Conservation (phyloP, 208 protist species). For the Trypanosoma mega region DNA sequence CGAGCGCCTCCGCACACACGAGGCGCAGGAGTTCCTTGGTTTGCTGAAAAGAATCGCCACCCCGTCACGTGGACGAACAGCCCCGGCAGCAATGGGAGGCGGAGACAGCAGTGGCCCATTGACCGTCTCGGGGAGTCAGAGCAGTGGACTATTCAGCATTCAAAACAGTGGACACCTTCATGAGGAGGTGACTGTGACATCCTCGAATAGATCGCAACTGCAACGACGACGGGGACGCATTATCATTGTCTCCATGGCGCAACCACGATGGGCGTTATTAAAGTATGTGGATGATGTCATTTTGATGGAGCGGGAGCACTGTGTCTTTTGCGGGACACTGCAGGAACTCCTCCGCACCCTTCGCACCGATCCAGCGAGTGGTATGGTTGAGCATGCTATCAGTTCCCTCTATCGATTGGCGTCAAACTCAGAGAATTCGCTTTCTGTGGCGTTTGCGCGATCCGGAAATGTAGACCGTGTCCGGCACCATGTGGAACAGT, state of each 20-base stretch:
- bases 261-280: slow-evolving; percentile 64
- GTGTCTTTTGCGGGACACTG: slow-evolving; percentile 42
- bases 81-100: too few relatives aligned
- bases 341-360: slow-evolving; percentile 33
- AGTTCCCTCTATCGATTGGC: slow-evolving; percentile 19
- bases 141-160: too few relatives aligned
- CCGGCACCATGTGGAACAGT: slow-evolving; percentile 27
- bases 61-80: background rate
- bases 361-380: slow-evolving; percentile 18
- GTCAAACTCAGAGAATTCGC: slow-evolving; percentile 4
- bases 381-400: slow-evolving; percentile 9
- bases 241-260: slow-evolving; percentile 40
- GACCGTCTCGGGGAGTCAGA: background rate
- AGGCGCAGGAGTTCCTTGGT: slow-evolving; percentile 54
- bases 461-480: slow-evolving; percentile 26
- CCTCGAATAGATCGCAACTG: background rate
- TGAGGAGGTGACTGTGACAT: too few relatives aligned
- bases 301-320: slow-evolving; percentile 38
- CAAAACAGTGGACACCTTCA: too few relatives aligned
- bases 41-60: slow-evolving; percentile 44
- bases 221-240: slow-evolving; percentile 5
- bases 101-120: background rate
- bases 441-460: slow-evolving; percentile 3
- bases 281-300: slow-evolving; percentile 65
- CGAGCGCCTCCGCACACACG: slow-evolving; percentile 54